A percentile compares a stretch with the other conserved stretches of the same genome.
Conservation (phyloP, 805 yeast species). For the Saccharomycopsis oosterbeekiorum region DNA sequence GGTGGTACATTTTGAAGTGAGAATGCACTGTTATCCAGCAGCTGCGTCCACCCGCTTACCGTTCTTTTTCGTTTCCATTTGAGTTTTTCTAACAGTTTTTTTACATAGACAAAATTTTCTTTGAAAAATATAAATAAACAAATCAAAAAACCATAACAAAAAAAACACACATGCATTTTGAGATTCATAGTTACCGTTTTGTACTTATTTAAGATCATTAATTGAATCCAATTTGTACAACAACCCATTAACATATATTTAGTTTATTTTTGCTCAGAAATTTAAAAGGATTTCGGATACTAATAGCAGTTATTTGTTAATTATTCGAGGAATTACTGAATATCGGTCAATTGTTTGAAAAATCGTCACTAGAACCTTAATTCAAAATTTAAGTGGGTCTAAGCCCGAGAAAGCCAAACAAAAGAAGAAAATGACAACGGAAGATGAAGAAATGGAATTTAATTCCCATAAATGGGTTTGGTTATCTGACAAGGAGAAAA, state of each 20-base stretch:
- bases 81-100: background rate
- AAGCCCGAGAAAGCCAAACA: background rate
- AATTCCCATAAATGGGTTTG: conserved; percentile 59
- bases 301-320: background rate
- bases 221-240: background rate
- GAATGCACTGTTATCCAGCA: background rate
- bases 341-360: background rate
- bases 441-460: conserved; percentile 21
- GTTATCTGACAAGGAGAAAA: conserved; percentile 52
- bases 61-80: background rate
- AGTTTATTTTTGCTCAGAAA: background rate
- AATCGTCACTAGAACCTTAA: background rate
- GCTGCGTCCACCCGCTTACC: background rate
- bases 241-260: background rate
- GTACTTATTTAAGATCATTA: background rate
- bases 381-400: background rate
- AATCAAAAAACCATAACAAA: background rate
- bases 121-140: background rate
- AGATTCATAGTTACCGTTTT: background rate
- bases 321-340: background rate
- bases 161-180: background rate
- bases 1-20: too few relatives aligned
- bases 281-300: background rate
- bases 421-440: background rate
- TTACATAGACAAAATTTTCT: background rate